phyloP scores from a whole-genome alignment of 2,329 filamentous ascomycete species.

The Xylogone sp. region DNA sequence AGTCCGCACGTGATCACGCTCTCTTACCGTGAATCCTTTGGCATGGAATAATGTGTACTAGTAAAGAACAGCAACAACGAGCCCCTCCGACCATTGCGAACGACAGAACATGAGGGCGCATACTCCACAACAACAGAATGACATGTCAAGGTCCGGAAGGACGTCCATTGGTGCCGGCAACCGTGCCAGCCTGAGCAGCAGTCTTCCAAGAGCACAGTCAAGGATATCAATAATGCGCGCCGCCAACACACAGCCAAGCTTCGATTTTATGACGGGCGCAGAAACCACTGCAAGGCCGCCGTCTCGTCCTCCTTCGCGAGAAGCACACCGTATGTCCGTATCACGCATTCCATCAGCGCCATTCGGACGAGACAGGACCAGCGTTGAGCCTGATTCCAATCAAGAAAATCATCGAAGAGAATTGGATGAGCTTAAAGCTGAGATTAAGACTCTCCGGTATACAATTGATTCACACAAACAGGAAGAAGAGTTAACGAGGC shows the following conservation, averaged over 20 bases:
- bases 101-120: constrained; percentile 24
- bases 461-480: constrained; percentile 83
- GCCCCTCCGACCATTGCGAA: not conserved
- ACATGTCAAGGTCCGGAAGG: constrained; percentile 18
- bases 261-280: constrained; percentile 55
- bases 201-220: constrained; percentile 23
- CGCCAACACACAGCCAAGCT: constrained; percentile 48
- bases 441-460: constrained; percentile 84
- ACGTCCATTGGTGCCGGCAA: constrained; percentile 19
- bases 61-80: not conserved
- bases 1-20: not conserved
- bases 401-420: constrained; percentile 18
- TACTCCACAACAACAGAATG: constrained; percentile 19
- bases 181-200: constrained; percentile 24
- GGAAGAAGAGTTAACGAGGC: constrained; percentile 74
- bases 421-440: constrained; percentile 82
- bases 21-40: not conserved
- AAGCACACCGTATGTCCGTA: constrained; percentile 16
- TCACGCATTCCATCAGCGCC: constrained; percentile 56
- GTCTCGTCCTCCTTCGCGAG: constrained; percentile 13
- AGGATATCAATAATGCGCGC: constrained; percentile 44
- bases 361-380: constrained; percentile 47
- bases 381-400: constrained; percentile 31
- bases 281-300: constrained; percentile 33
- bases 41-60: too few relatives aligned